A percentile compares a stretch with the other conserved stretches of the same genome.
These are phyloP conservation scores for Pleurotus giganteus DNA, from an alignment of 768 basidiomycete species.

Conservation along the genomic window DNA sequence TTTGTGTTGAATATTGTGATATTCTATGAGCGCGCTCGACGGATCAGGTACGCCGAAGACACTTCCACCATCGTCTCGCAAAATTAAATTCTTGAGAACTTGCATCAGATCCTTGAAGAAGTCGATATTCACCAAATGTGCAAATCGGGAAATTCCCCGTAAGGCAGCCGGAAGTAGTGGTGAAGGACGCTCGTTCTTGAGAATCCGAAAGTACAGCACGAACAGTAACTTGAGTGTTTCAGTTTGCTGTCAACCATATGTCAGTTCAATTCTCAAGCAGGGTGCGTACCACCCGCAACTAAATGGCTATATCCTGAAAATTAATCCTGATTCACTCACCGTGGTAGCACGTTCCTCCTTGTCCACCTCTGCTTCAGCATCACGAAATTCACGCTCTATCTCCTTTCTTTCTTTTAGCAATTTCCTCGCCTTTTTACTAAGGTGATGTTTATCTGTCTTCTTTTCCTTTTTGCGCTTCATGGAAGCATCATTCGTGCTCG, in stretches of 20 bases:
- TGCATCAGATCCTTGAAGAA: conserved; percentile 96
- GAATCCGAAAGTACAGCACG: conserved; percentile 92
- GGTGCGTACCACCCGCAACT: background rate
- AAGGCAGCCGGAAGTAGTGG: conserved; percentile 84
- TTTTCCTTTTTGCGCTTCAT: conserved; percentile 56
- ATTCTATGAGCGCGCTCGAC: conserved; percentile 23
- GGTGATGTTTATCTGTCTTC: conserved; percentile 61
- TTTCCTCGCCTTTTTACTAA: conserved; percentile 92
- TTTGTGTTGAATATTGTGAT: conserved; percentile 49
- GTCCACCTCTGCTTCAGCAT: conserved; percentile 93
- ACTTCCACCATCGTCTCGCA: conserved; percentile 39
- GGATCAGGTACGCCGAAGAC: background rate
- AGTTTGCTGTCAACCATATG: conserved; percentile 66
- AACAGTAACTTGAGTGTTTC: conserved; percentile 98
- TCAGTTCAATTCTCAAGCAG: background rate
- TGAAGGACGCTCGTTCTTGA: conserved; percentile 81
- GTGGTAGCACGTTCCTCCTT: conserved; percentile 82
- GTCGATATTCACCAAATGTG: conserved; percentile 96
- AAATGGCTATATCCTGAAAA: conserved; percentile 11
- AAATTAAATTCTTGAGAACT: conserved; percentile 77
- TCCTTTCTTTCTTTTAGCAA: conserved; percentile 83
- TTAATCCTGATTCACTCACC: conserved; percentile 45
- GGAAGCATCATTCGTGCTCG: conserved; percentile 46
- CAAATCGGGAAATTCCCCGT: conserved; percentile 89
- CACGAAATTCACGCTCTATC: conserved; percentile 88